Percentiles rank a stretch among this genome's conserved stretches.
Evolutionary conservation across 2,329 filamentous ascomycete species (phyloP).

Genomic region (Fusarium agapanthi): DNA sequence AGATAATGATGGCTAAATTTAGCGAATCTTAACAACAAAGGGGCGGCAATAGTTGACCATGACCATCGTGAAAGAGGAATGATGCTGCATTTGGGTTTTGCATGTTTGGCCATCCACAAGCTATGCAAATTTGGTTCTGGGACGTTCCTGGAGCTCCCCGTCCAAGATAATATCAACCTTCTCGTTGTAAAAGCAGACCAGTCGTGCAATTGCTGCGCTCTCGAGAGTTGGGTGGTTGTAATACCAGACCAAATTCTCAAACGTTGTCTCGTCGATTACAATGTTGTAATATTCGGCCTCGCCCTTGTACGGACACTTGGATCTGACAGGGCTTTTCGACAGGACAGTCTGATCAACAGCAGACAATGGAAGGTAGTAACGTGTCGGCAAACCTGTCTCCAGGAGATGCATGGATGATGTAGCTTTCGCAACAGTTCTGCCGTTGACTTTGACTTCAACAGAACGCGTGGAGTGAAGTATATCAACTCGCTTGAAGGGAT

Average conservation of each 20-base stretch:
- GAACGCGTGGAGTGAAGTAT: constrained; percentile 63
- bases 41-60: not conserved
- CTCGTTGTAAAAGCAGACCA: constrained; percentile 74
- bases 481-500: constrained; percentile 73
- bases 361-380: constrained; percentile 67
- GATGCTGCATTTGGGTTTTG: not conserved
- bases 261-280: constrained; percentile 53
- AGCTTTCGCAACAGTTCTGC: constrained; percentile 57
- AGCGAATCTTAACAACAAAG: no score
- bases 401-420: constrained; percentile 61
- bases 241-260: constrained; percentile 68
- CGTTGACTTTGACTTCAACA: constrained; percentile 59
- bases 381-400: constrained; percentile 66
- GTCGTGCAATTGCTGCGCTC: constrained; percentile 62
- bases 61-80: not conserved
- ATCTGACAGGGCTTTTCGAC: constrained; percentile 59
- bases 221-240: constrained; percentile 67
- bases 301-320: constrained; percentile 74
- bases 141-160: constrained; percentile 51
- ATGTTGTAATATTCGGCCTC: constrained; percentile 70
- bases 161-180: constrained; percentile 70
- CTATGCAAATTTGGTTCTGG: constrained; percentile 41
- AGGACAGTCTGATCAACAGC: constrained; percentile 57
- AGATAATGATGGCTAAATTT: not conserved
- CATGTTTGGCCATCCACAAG: not conserved